Conservation (phyloP, 2,329 filamentous ascomycete genomes). For the Leptographium wingfieldii region DNA sequence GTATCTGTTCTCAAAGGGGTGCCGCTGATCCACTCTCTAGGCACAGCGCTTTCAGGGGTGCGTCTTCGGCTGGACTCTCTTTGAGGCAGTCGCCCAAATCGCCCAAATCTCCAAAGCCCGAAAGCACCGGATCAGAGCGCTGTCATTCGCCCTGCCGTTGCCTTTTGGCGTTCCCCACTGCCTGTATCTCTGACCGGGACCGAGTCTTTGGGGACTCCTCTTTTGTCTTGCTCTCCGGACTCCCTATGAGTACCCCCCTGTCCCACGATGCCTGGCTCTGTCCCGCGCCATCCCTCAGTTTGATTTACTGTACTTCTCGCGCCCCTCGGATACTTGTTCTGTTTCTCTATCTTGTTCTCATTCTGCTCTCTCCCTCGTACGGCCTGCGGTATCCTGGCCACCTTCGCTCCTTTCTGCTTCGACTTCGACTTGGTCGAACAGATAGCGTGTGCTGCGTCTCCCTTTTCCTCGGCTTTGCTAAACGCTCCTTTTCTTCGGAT, state of each 20-base stretch:
- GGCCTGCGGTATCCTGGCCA: neutral
- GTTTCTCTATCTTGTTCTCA: neutral
- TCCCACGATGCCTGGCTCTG: slow-evolving; percentile 7
- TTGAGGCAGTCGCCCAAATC: neutral
- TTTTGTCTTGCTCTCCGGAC: neutral
- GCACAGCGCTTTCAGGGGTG: neutral
- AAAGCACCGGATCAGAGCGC: neutral
- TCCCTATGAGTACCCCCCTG: neutral
- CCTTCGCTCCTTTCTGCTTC: neutral
- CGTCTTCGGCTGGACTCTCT: neutral
- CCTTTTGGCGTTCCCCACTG: neutral
- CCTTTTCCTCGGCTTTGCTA: neutral
- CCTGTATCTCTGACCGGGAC: neutral
- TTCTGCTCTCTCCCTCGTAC: neutral
- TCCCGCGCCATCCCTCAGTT: slow-evolving; percentile 3
- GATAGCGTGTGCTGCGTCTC: neutral
- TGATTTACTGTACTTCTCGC: neutral
- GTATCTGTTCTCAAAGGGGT: neutral
- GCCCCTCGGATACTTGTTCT: neutral
- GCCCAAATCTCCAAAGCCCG: neutral
- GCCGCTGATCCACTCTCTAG: neutral
- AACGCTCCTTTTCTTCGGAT: neutral
- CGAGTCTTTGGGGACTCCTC: neutral
- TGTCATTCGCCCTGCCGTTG: neutral
- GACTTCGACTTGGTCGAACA: neutral